Base-by-base conservation (phyloP, 2,329 filamentous ascomycete genomes). In the Colletotrichum simmondsii region DNA sequence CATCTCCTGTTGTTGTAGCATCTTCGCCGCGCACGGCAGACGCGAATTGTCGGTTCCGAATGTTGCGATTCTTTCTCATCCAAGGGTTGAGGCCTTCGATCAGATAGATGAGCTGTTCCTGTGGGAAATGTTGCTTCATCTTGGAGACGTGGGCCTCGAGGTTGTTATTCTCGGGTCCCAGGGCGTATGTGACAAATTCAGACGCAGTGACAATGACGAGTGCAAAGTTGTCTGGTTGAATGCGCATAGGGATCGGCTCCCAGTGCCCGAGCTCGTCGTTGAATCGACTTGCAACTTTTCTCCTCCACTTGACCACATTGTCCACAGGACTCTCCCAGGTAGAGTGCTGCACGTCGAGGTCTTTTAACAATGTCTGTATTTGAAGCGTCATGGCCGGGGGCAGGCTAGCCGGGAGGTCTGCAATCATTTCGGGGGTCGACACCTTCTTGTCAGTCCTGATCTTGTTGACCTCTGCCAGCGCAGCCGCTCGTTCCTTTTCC, bases 351-450 rank as follows among this genome's bases (percentile, higher is more conserved):
- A 90, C 87, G 16, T 86, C 82, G 3, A 91, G 77, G 2, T 86
- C 84, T 2, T 82, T 79, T 0, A 93, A 83, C n/a, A 92, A 81
- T 1, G 84, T 80, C 66, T 87, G 82, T 5, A 88, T 80, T 59
- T 89, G 87, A 1, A 85, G 80, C 28, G 79, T 83, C 28, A 87
- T 78, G 0, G 81, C 83, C 0, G 85, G 80, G 26, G 87, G 81
- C 1, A 96, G 82, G 2, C 86, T 87, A 0, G 83, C 81, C 0
- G 93, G 89, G 28, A 96, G 83, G 76, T 94, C 90, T 2, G 95
- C 87, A 63, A 96, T 92, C 93, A 97, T 96, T 80, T 97, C 93
- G 0, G 88, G 88, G 0, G 91, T 89, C 0, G 93, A 93, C 0
- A 91, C 84, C 76, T 94, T 94, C 82, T 94, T 95, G 82, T 95